phyloP scores from a whole-genome alignment of 1,284 basidiomycete species.

The Cryptococcus depauperatus region DNA sequence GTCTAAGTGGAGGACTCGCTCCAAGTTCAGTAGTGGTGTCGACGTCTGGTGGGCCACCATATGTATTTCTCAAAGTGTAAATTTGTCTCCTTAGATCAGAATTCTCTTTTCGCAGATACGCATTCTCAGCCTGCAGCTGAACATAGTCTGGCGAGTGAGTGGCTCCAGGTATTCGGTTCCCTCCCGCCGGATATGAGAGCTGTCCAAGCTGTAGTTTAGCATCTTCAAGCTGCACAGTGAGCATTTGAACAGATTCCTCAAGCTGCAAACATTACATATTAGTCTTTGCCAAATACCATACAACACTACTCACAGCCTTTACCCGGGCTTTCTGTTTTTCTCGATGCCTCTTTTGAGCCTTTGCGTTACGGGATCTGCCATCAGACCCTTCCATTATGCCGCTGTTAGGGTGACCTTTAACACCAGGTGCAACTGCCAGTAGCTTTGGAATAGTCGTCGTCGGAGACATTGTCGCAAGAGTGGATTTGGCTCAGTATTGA shows the following conservation, averaged over 20 bases:
- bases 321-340: constrained; percentile 90
- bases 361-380: constrained; percentile 59
- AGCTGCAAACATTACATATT: constrained; percentile 19
- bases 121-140: constrained; percentile 33
- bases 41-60: constrained; percentile 7
- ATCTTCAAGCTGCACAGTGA: constrained; percentile 36
- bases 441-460: constrained; percentile 10
- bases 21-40: not conserved
- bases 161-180: constrained; percentile 17
- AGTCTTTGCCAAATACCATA: not conserved
- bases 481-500: too few species aligned
- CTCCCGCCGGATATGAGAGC: constrained; percentile 18
- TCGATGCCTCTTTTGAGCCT: constrained; percentile 79
- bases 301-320: constrained; percentile 57
- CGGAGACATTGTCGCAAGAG: constrained; percentile 17
- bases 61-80: constrained; percentile 21
- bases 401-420: constrained; percentile 9
- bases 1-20: constrained; percentile 14
- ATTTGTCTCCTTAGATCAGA: constrained; percentile 35
- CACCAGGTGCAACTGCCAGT: constrained; percentile 1
- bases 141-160: constrained; percentile 29
- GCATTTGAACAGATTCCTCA: constrained; percentile 34
- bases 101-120: constrained; percentile 39
- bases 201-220: constrained; percentile 35
- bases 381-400: constrained; percentile 31